Evolutionary conservation across 2,329 filamentous ascomycete species (phyloP), one percentile per base, ranked within the genome.

Genomic region (Trichothecium sympodiale): DNA sequence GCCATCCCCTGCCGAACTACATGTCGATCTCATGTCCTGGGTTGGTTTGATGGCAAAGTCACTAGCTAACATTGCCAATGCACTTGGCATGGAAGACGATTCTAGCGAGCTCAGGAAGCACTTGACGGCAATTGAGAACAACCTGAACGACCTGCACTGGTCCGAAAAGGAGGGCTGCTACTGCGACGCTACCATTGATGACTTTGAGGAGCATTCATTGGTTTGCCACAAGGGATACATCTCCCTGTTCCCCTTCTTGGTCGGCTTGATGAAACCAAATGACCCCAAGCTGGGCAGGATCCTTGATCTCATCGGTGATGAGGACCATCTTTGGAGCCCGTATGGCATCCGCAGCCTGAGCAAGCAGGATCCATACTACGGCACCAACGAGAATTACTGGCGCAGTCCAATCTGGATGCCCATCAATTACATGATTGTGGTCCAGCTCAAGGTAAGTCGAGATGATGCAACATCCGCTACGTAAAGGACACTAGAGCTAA

Each of bases 211-310:
- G 61, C 80, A 85, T 50, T 59, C 71, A 26, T 79, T 91, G 15
- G 85, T 95, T 29, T 98, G 91, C 62, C 91, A 96, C 65, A 94
- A 94, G 60, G 91, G 91, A 15, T 98, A 98, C 53, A 77, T 96
- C 46, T 91, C 85, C 16, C 68, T 98, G 18, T 91, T 94, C 59
- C 91, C 91, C 2, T 94, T 96, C 68, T 61, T 96, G 46, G 76
- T 85, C 3, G 89, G 89, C 8, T 67, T 96, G 40, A 53, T 96
- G 38, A 72, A 75, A 41, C 65, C 80, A 2, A 75, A 88, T 37
- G 83, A 81, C 57, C 72, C 80, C 36, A 80, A 80, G 47, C 61
- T 98, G 13, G 81, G 78, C 43, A 74, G 75, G 45, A 67, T 88
- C 3, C 62, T 96, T 35, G 78, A 89, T 44, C 64, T 95, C 29